phyloP scores from a whole-genome alignment of 2,329 filamentous ascomycete genomes.

The Beauveria brongniartii region DNA sequence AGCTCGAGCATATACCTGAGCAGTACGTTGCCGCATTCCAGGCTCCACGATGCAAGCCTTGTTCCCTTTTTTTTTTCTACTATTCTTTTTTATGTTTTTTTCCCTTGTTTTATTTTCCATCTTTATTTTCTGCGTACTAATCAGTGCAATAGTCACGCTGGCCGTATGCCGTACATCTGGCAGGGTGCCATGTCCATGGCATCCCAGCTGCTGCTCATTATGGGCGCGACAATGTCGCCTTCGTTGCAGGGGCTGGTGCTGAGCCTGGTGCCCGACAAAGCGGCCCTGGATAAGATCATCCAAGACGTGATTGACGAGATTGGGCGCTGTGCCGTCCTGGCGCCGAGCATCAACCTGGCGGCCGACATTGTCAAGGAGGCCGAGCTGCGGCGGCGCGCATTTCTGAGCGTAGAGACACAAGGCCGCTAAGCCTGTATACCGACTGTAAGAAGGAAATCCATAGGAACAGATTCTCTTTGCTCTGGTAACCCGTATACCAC shows the following conservation, averaged over 20 bases:
- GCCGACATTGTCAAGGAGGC: conserved; percentile 76
- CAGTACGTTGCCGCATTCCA: conserved; percentile 46
- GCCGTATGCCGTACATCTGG: conserved; percentile 80
- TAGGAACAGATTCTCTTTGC: no score
- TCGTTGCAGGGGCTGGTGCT: conserved; percentile 59
- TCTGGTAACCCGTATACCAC: no score
- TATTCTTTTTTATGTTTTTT: neutral
- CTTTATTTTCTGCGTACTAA: neutral
- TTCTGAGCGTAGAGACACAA: conserved; percentile 35
- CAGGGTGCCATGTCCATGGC: conserved; percentile 78
- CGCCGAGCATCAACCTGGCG: conserved; percentile 67
- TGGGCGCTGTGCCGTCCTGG: conserved; percentile 64
- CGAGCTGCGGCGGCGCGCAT: conserved; percentile 60
- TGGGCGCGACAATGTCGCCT: conserved; percentile 76
- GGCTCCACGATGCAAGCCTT: neutral
- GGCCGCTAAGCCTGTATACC: neutral
- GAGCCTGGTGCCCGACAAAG: conserved; percentile 44
- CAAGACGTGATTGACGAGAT: conserved; percentile 69
- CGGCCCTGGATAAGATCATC: conserved; percentile 67
- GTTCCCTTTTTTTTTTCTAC: neutral
- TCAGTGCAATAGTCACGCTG: conserved; percentile 51
- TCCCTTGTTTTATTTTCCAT: neutral
- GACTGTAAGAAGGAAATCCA: no score
- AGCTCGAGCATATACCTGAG: conserved; percentile 69
- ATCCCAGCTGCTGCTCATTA: conserved; percentile 71